Conservation (phyloP, 441 rosid species). For the Mallotus repandus region DNA sequence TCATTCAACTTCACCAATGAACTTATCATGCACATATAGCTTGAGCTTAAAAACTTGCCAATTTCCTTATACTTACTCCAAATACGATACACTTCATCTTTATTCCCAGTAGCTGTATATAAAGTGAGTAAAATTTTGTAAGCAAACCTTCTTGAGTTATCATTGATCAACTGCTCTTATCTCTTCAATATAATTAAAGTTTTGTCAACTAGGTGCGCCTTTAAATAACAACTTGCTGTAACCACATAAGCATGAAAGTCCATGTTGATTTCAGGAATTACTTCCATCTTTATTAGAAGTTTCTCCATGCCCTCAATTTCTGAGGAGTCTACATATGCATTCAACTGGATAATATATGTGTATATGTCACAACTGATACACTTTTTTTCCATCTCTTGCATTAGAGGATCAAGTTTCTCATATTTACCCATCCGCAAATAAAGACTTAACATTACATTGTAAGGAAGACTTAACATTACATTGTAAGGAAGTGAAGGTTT, state of each 20-base stretch:
- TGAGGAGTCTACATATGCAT: slow-evolving; percentile 7
- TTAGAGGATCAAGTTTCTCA: slow-evolving; percentile 36
- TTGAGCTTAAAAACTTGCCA: slow-evolving; percentile 17
- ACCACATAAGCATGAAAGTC: slow-evolving; percentile 35
- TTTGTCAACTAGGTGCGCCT: slow-evolving; percentile 37
- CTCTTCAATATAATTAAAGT: slow-evolving; percentile 30
- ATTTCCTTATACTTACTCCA: slow-evolving; percentile 20
- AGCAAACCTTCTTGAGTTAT: slow-evolving; percentile 11
- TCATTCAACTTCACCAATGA: slow-evolving; percentile 39
- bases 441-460: slow-evolving; percentile 41
- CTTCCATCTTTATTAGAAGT: slow-evolving; percentile 32
- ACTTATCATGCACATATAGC: slow-evolving; percentile 31
- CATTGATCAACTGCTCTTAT: slow-evolving; percentile 24
- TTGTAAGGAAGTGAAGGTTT: slow-evolving; percentile 31
- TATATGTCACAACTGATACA: slow-evolving; percentile 25
- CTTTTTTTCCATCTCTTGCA: slow-evolving; percentile 45
- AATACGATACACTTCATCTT: slow-evolving; percentile 38
- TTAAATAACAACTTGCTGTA: slow-evolving; percentile 39
- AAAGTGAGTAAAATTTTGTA: slow-evolving; percentile 34
- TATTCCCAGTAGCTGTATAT: slow-evolving; percentile 32
- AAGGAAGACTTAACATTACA: too few relatives aligned
- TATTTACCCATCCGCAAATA: slow-evolving; percentile 30
- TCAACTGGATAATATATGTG: slow-evolving; percentile 15
- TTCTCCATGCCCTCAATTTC: slow-evolving; percentile 41
- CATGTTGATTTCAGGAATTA: slow-evolving; percentile 23